Evolutionary conservation across 352 stramenopile species (phyloP), one percentile per base, ranked within the genome.

Genomic region (Globisporangium lucens): DNA sequence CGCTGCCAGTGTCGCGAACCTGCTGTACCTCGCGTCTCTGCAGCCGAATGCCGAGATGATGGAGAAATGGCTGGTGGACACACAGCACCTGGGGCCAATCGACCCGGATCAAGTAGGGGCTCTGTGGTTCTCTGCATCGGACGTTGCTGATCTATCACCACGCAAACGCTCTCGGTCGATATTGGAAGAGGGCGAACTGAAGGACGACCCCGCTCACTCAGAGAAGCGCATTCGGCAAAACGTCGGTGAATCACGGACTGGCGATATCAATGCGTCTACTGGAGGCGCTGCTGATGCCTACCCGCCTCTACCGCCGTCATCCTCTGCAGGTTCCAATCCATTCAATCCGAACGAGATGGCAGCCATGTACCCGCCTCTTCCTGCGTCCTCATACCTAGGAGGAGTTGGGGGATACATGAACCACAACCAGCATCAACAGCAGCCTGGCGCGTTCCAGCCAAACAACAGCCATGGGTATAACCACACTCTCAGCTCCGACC

Each of bases 1-100:
- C 20, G 82, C 82, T 3, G 70, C 82, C 10, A 85, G 66, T 35
- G 70, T 91, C 5, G 79, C 84, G 12, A 94, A 94, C 59, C 62
- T 94, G 29, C 51, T 91, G 57, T 94, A 91, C 62, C 76, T 94
- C 38, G 80, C 84, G 38, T 87, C 83, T 47, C 69, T 94, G 63
- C 86, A 94, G 60, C 68, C 69, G 5, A 76, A 41, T 17, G 33
- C 35, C 0, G 33, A 69, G 1, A 47, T 66, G 29, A 62, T 78
- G 56, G 84, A 93, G 60, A 64, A 72, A 27, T 94, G 84, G 84
- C 68, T 94, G n/a, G 66, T 71, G n/a, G 64, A 77, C 35, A 91
- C 81, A 1, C 86, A 94, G 66, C 72, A 74, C 6, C 67, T 93
- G 20, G 72, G 75, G n/a, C 71, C 75, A n/a, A 30, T 90, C 56